phyloP scores from a whole-genome alignment of 306 rosid species.

The Parietaria judaica region DNA sequence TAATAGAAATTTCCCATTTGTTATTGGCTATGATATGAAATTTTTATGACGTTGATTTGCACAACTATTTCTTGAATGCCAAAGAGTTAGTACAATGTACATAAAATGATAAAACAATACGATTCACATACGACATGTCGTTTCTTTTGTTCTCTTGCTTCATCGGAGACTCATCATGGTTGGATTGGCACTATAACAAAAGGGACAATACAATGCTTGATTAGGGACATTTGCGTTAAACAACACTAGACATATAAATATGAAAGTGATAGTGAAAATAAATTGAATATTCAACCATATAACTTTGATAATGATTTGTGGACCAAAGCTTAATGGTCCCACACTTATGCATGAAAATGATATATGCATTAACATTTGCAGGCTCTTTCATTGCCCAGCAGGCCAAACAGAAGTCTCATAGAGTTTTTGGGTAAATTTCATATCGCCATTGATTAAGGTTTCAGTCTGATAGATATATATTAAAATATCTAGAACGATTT shows the following conservation, averaged over 20 bases:
- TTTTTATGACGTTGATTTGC: neutral
- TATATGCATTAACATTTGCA: neutral
- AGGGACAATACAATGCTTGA: neutral
- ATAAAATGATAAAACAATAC: neutral
- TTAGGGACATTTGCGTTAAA: neutral
- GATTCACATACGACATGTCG: neutral
- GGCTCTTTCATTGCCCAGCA: no score
- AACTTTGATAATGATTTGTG: neutral
- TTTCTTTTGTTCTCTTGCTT: no score
- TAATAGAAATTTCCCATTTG: neutral
- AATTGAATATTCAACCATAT: neutral
- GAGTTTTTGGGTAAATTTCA: no score
- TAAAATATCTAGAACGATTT: no score
- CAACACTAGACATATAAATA: neutral
- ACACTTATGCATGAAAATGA: neutral
- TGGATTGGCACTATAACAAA: no score
- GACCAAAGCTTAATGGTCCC: constrained; percentile 2
- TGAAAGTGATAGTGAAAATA: neutral
- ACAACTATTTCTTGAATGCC: neutral
- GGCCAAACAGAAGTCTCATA: no score
- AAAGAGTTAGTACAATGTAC: constrained; percentile 2
- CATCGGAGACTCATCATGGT: no score
- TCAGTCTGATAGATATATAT: no score
- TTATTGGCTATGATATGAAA: neutral
- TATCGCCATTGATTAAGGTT: no score